Conservation (phyloP, 768 basidiomycete genomes). For the Lactarius vividus region DNA sequence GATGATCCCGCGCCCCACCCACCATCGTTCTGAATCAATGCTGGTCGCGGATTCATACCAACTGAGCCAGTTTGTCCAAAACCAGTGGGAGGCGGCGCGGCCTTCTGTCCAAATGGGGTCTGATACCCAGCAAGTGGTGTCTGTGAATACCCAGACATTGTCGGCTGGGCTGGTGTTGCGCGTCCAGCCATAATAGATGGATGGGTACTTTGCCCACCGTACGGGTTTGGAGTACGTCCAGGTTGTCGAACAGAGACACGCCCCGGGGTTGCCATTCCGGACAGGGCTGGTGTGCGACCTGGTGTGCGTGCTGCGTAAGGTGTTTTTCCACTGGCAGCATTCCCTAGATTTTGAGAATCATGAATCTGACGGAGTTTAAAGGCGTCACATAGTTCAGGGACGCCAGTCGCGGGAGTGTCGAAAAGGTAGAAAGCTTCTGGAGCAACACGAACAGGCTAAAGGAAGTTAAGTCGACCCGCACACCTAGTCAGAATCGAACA, state of each 20-base stretch:
- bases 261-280: constrained; percentile 60
- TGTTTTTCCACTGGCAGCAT: constrained; percentile 64
- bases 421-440: constrained; percentile 89
- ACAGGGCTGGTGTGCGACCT: constrained; percentile 58
- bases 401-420: constrained; percentile 85
- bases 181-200: constrained; percentile 35
- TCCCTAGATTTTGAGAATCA: constrained; percentile 65
- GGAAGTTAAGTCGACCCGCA: constrained; percentile 1
- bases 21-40: constrained; percentile 54
- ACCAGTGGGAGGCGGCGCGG: constrained; percentile 42
- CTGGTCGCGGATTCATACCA: constrained; percentile 65
- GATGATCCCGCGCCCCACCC: constrained; percentile 37
- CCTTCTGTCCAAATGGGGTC: constrained; percentile 44
- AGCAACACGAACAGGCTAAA: constrained; percentile 78
- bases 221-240: constrained; percentile 79
- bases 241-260: constrained; percentile 72
- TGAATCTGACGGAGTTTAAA: constrained; percentile 87
- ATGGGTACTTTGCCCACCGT: constrained; percentile 43
- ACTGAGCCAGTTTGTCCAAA: constrained; percentile 46
- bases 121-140: constrained; percentile 36
- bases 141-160: constrained; percentile 32
- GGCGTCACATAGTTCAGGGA: constrained; percentile 92
- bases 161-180: constrained; percentile 37
- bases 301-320: constrained; percentile 83
- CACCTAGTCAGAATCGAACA: background rate